Percentiles rank a stretch among this genome's conserved stretches.
These are phyloP conservation scores for Massariosphaeria phaeospora DNA, from an alignment of 495 filamentous ascomycete species.

Conservation along the genomic window DNA sequence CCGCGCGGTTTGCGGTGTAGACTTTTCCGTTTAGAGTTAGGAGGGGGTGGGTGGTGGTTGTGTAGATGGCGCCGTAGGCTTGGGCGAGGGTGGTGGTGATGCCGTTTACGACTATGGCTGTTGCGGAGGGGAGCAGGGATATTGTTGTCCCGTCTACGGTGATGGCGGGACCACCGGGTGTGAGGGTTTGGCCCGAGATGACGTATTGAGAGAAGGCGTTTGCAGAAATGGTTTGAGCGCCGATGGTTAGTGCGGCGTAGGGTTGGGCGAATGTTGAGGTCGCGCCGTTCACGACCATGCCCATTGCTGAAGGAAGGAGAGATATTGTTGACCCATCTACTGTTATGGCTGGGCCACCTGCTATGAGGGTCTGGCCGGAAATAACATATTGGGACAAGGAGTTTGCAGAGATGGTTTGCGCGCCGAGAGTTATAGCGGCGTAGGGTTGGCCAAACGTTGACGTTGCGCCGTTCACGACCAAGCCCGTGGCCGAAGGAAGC, in stretches of 20 bases:
- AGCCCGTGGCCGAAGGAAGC: conserved; percentile 17
- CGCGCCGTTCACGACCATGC: conserved; percentile 21
- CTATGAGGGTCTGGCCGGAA: conserved; percentile 18
- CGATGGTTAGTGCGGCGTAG: conserved; percentile 15
- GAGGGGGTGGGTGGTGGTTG: conserved; percentile 11
- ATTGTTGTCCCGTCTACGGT: conserved; percentile 25
- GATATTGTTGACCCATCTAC: conserved; percentile 27
- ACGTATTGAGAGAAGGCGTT: conserved; percentile 8
- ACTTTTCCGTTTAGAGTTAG: conserved; percentile 12
- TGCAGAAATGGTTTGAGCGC: conserved; percentile 6
- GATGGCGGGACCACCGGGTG: conserved; percentile 24
- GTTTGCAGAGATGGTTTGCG: conserved; percentile 19
- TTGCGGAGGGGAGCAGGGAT: conserved; percentile 25
- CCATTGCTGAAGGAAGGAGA: conserved; percentile 24
- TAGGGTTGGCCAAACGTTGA: conserved; percentile 11
- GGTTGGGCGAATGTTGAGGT: conserved; percentile 15
- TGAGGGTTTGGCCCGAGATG: conserved; percentile 19
- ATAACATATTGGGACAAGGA: conserved; percentile 12
- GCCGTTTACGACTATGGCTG: conserved; percentile 21
- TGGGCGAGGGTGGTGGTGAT: conserved; percentile 11
- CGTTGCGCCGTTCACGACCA: conserved; percentile 25
- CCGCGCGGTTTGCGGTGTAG: conserved; percentile 26
- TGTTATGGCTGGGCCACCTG: conserved; percentile 28
- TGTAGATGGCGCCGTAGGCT: conserved; percentile 11
- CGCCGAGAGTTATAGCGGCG: too few species aligned